Evolutionary conservation across 768 basidiomycete species (phyloP).

Genomic region (Calocera cornea): DNA sequence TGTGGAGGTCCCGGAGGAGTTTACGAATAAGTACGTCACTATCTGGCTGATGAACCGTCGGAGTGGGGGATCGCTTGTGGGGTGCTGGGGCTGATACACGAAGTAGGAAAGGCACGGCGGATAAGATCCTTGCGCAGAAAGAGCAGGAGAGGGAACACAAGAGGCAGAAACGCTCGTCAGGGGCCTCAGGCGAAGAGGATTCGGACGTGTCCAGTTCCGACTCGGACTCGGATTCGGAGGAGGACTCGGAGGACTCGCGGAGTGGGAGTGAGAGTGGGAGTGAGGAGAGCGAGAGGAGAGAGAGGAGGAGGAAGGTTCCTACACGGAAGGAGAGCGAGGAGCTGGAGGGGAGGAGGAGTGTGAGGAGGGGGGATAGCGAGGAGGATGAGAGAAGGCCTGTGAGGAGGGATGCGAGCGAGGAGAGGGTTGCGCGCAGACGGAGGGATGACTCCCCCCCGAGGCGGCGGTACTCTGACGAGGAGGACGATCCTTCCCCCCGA

Average conservation of each 20-base stretch:
- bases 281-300: not conserved
- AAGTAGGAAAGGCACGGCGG: constrained; percentile 60
- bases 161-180: constrained; percentile 28
- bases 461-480: not conserved
- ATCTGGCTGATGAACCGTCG: not conserved
- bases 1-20: constrained; percentile 82
- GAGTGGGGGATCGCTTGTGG: not conserved
- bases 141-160: constrained; percentile 40
- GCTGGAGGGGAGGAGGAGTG: too few relatives aligned
- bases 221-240: constrained; percentile 14
- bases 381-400: not conserved
- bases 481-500: not conserved
- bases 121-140: constrained; percentile 68
- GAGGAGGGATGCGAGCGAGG: not conserved
- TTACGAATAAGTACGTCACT: constrained; percentile 52
- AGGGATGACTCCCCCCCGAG: not conserved
- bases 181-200: constrained; percentile 24
- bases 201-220: constrained; percentile 36
- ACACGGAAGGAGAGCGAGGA: not conserved
- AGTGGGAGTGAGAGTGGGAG: not conserved
- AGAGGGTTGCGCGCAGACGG: too few relatives aligned
- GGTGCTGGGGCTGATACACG: too few relatives aligned
- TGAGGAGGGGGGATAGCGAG: too few relatives aligned
- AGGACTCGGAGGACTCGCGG: not conserved
- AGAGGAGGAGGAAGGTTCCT: not conserved